Base-by-base conservation (phyloP, 1,284 basidiomycete species). In the Salmacisia buchloeana region DNA sequence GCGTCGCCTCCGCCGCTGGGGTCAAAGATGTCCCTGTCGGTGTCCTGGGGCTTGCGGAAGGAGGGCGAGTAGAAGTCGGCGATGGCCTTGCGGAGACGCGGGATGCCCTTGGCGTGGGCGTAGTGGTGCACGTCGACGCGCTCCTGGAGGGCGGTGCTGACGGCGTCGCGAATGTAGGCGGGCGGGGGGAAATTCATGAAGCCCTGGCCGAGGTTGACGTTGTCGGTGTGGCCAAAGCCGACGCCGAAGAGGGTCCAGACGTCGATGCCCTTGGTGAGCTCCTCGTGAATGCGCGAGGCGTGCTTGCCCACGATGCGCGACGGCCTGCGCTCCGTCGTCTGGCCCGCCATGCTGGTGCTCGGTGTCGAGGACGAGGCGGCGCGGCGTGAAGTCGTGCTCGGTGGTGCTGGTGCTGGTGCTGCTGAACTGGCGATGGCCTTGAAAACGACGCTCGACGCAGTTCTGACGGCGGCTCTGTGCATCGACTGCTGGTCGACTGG, bases 221-320 rank as follows among this genome's bases (percentile, higher is more conserved):
- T 46, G n/a, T 74, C 75, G 21, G 65, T 69, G 23, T 76, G 77
- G 38, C 77, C 77, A 15, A 74, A 72, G 36, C 69, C 54, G 0
- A 74, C 77, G 58, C 73, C 76, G 67, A 79, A 79, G n/a, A 78
- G 63, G 6, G 71, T 68, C 77, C 77, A 79, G 23, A 79, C 77
- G 59, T 79, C 77, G 21, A 69, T 52, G 31, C 76, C 76, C 1
- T 67, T 59, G 25, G 64, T 68, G 65, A 71, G 64, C 56, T 76
- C 77, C 13, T 43, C 65, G 25, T 70, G 56, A 52, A 78, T 66
- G 15, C 75, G 76, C 7, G 61, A 46, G 9, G 57, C 62, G 7
- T 41, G 36, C n/a, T 41, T 38, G 49, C 18, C 38, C 25, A 46
- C 33, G n/a, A 56, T 36, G 1, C 39, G 38, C 31, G 61, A 31